Percentiles rank a stretch among this genome's conserved stretches.
Evolutionary conservation across 169 alveolate species (phyloP).

Genomic region (Amoebophrya sp.): DNA sequence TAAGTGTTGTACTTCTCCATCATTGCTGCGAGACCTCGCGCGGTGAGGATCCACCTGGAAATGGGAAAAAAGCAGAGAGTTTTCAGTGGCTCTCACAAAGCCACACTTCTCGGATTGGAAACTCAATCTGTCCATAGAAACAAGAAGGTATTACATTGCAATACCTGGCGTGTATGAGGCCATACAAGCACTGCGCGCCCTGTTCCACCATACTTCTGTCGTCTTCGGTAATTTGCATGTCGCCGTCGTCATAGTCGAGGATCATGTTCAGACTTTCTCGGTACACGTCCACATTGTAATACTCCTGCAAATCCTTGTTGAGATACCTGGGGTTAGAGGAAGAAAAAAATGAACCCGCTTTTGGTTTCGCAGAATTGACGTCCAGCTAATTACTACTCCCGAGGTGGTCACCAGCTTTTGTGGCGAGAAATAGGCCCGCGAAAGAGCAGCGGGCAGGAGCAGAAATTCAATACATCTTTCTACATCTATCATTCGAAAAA

Average conservation of each 20-base stretch:
- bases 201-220: constrained; percentile 53
- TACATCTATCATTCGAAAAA: too few species aligned
- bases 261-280: constrained; percentile 60
- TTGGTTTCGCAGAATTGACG: too few species aligned
- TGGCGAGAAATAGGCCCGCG: too few species aligned
- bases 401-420: too few species aligned
- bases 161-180: constrained; percentile 69
- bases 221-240: constrained; percentile 61
- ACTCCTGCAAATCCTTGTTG: constrained; percentile 1
- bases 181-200: constrained; percentile 77
- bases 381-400: too few species aligned
- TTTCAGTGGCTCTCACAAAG: background rate
- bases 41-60: constrained; percentile 69
- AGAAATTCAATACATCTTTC: too few species aligned
- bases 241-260: constrained; percentile 70
- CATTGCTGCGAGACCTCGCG: constrained; percentile 74
- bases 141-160: background rate
- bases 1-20: constrained; percentile 70
- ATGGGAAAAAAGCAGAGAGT: background rate
- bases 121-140: background rate
- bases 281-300: background rate
- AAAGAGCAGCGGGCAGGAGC: too few species aligned
- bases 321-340: background rate
- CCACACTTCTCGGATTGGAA: too few species aligned
- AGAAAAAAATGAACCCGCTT: too few species aligned